Evolutionary conservation across 2,329 filamentous ascomycete species (phyloP), one percentile per base, ranked within the genome.

Genomic region (Fusarium palustre): DNA sequence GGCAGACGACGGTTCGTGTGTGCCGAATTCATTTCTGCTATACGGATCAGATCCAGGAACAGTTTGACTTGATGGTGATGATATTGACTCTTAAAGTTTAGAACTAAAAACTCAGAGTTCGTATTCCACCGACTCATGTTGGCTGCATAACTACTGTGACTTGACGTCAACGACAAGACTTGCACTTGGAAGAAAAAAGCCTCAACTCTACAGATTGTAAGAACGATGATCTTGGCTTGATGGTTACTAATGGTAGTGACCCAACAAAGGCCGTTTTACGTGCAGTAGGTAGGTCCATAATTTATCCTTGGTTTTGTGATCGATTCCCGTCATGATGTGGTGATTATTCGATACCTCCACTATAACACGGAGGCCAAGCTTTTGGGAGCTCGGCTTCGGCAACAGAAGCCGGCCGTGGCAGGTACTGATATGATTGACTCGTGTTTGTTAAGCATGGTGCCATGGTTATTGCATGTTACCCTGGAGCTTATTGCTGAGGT

Each of bases 101-200:
- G 8, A 31, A 20, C 41, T 24, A 5, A 22, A 38, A 22, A 39
- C 48, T 53, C 59, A 43, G 36, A 57, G 36, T 57, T 65, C 54
- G 62, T 65, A 59, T 65, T 39, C 24, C n/a, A 33, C 13, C 36
- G 60, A 65, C 48, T 48, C 36, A 55, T 65, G 45, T 34, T 59
- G 39, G 60, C 31, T 65, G 60, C 62, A 59, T 52, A 38, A 31
- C 43, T 31, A 46, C 28, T 46, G 43, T 46, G 6, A 30, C 42
- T 65, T 65, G 62, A 65, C 62, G 62, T 65, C 62, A 65, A 65
- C 41, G 45, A 65, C 16, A 42, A 7, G 11, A 28, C 13, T 43
- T 25, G 20, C 7, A 41, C 5, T 18, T 43, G 24, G 12, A 31
- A 12, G 8, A 24, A 58, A 64, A 65, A 65, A 48, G 60, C 53